Evolutionary conservation across 768 basidiomycete genomes (phyloP).

Genomic region (Boletus pseudopeckii): DNA sequence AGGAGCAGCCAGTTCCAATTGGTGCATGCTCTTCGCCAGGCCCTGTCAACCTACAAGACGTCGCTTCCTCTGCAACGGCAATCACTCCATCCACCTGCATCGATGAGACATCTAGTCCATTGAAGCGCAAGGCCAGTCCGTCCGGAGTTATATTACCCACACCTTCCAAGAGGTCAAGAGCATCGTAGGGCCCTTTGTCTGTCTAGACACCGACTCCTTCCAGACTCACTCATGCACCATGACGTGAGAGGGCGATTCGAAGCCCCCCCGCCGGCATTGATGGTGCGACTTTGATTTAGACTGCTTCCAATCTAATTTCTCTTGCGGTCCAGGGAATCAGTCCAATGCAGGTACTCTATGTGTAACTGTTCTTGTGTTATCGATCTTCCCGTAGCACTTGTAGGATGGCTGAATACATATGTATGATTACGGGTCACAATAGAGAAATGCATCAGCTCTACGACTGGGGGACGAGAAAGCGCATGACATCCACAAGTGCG

Average conservation of each 20-base stretch:
- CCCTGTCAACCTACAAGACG: neutral
- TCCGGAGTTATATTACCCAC: neutral
- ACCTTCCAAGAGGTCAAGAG: conserved; percentile 23
- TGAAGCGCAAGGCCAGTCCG: conserved; percentile 24
- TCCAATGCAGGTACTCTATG: too few species aligned
- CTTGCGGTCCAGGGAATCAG: neutral
- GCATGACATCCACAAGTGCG: neutral
- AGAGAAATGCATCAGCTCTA: neutral
- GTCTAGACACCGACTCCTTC: neutral
- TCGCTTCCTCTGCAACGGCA: neutral
- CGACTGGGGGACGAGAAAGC: neutral
- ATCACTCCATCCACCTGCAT: neutral
- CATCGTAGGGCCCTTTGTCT: neutral
- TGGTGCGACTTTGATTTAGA: neutral
- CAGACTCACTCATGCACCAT: neutral
- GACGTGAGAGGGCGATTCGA: neutral
- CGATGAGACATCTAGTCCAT: neutral
- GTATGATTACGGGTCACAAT: neutral
- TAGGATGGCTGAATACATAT: neutral
- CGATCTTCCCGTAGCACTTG: neutral
- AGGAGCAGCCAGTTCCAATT: neutral
- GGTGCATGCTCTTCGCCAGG: neutral
- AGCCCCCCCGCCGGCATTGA: neutral
- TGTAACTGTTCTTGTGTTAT: neutral
- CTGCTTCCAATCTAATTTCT: neutral